These are phyloP conservation scores for Eucalyptus polyanthemos DNA, from an alignment of 345 rosid species.

Conservation along the genomic window DNA sequence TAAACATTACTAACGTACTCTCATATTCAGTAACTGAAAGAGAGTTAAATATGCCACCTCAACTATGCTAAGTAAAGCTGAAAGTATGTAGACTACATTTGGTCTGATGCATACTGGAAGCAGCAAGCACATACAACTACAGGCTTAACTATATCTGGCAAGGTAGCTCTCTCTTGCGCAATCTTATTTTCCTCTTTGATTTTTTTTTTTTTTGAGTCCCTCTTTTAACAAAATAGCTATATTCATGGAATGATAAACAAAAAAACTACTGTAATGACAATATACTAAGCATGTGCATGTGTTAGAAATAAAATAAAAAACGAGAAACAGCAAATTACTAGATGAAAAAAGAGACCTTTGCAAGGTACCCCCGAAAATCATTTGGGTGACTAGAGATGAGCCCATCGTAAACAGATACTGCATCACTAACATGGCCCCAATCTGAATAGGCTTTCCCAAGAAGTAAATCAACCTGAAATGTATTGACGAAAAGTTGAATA, in stretches of 20 bases:
- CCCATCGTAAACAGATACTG: slow-evolving; percentile 72
- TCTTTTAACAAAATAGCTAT: neutral
- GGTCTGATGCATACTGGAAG: neutral
- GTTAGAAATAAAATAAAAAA: neutral
- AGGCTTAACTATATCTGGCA: neutral
- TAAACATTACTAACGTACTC: neutral
- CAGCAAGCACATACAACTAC: neutral
- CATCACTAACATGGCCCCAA: slow-evolving; percentile 89
- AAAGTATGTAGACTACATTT: neutral
- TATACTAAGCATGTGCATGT: neutral
- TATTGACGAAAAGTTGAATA: neutral
- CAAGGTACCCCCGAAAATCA: slow-evolving; percentile 90
- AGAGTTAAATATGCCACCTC: neutral
- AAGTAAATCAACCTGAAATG: slow-evolving; percentile 68
- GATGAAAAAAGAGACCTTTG: slow-evolving; percentile 42
- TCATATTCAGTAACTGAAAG: neutral
- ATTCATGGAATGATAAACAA: neutral
- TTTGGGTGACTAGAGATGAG: slow-evolving; percentile 68
- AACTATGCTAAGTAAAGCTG: neutral
- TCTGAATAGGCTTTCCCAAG: slow-evolving; percentile 96
- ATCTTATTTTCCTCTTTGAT: neutral
- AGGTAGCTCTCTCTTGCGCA: neutral
- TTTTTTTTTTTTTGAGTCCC: neutral
- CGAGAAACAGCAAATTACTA: neutral
- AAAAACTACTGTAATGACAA: neutral